Evolutionary conservation across 1,284 basidiomycete genomes (phyloP), one percentile per base, ranked within the genome.

Genomic region (Cutaneotrichosporon dermatis): DNA sequence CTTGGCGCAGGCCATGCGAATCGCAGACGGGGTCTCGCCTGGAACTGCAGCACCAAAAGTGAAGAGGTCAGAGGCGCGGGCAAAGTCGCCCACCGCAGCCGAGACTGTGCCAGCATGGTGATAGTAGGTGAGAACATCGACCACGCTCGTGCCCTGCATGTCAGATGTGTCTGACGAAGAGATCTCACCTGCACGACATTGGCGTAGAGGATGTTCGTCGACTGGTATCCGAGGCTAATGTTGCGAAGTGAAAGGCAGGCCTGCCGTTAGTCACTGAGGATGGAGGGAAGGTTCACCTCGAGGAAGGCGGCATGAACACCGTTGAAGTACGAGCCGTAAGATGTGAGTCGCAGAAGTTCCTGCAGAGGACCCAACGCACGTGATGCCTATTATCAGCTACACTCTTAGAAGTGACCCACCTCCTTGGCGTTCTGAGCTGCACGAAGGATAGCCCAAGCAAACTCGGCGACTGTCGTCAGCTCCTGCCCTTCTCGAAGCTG

Each of bases 91-190:
- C 12, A 59, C 10, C 12, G 66, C 70, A 3, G 70, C 69, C 25
- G 57, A 60, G 35, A 74, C 65, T 9, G 71, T 62, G 4, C 75
- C 75, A 0, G 69, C 73, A 39, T 77, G 75, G 60, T 76, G 72
- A 58, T 73, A 69, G 63, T 66, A 77, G 2, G 74, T 70, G 15
- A 77, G 54, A 12, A 76, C 61, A 51, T 77, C 74, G 25, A 72
- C 63, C 53, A 76, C 72, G 56, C 61, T 12, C 58, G 66, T 51
- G 36, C 54, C 64, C 52, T 55, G 56, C 6, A 36, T 25, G 50
- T 41, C 16, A 42, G 45, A 15, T 2, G 6, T 3, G 2, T 4
- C 0, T 11, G 33, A 8, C 25, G 12, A 44, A 44, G 2, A 1
- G 2, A 52, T 36, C 70, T 66, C 53, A 72, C 72, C 36, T 57